Base-by-base conservation (phyloP, 768 basidiomycete genomes). In the Saitozyma podzolica region DNA sequence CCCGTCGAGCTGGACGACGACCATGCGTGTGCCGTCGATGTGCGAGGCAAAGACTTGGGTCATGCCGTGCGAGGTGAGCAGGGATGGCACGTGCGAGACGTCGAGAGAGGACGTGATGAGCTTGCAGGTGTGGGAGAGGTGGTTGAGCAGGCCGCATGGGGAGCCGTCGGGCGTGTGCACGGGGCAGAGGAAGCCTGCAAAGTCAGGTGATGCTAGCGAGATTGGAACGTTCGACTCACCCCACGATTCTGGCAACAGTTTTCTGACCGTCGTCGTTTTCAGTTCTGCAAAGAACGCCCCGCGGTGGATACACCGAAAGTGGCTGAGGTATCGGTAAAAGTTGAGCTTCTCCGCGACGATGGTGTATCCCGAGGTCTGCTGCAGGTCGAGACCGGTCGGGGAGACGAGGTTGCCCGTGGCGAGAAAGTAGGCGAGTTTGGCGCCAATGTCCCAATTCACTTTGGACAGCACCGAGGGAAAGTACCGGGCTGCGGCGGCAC, bases 261-360 rank as follows among this genome's bases (percentile, higher is more conserved):
- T 98, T 66, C 96, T 88, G 59, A 99, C 96, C 19, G 92, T 88
- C 0, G 96, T 99, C 0, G 96, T 99, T 83, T 97, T 97, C 58
- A 98, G 86, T 79, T 98, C 93, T 8, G 94, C 91, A 77, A 99
- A 99, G 86, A 99, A 99, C 43, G 96, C 93, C 78, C 96, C 96
- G 81, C 96, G 91, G 81, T 99, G 96, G 40, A 99, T 92, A 79
- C 91, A 96, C 61, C 96, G 85, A 83, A 99, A 99, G 82, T 99
- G 96, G 75, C 90, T 90, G 80, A 99, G 92, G 80, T 97, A 99
- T 43, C 96, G 92, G 69, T 90, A 88, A 87, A 96, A 99, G 80
- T 99, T 99, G 63, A 99, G 84, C 80, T 98, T 98, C 82, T 99
- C 96, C 6, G 94, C 96, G 41, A 98, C 90, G 69, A 99, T 96